Conservation (phyloP, 495 filamentous ascomycete species). For the Extremus antarcticus region DNA sequence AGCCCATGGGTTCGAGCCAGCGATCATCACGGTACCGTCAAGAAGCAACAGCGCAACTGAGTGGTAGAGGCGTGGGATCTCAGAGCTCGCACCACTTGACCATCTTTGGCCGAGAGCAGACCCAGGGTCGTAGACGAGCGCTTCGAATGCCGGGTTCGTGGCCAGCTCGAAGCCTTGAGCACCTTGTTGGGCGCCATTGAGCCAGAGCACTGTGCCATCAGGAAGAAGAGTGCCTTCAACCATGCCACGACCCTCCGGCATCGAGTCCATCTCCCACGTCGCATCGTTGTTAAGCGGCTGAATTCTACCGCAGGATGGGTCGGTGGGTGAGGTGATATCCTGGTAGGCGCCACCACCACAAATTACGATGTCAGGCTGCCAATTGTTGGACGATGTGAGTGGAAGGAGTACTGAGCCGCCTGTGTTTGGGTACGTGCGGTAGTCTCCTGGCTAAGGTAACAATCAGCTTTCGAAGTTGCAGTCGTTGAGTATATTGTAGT, state of each 20-base stretch:
- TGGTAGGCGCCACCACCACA: constrained; percentile 56
- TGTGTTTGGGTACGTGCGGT: constrained; percentile 54
- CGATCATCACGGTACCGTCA: constrained; percentile 49
- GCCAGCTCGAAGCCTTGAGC: constrained; percentile 51
- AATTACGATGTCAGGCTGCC: constrained; percentile 44
- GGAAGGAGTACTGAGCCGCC: constrained; percentile 50
- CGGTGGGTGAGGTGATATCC: constrained; percentile 48
- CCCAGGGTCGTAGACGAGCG: constrained; percentile 47
- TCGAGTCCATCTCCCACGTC: constrained; percentile 50
- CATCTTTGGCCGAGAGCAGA: constrained; percentile 42
- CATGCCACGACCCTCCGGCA: constrained; percentile 53
- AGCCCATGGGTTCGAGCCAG: constrained; percentile 49
- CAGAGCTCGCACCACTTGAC: constrained; percentile 36
- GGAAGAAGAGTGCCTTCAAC: constrained; percentile 49
- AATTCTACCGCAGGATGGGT: constrained; percentile 49
- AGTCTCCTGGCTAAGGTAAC: constrained; percentile 45
- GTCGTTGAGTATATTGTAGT: background rate
- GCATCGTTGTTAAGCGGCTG: constrained; percentile 40
- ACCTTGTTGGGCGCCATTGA: constrained; percentile 47
- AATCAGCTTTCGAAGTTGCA: no score
- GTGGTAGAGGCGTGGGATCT: constrained; percentile 49
- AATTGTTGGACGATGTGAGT: constrained; percentile 41
- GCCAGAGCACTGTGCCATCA: constrained; percentile 49
- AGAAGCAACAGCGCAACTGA: constrained; percentile 44
- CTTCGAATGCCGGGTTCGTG: constrained; percentile 41